Percentiles rank a stretch among this genome's conserved stretches.
These are phyloP conservation scores for Cyberlindnera xylosilytica DNA, from an alignment of 805 yeast species.

Conservation along the genomic window DNA sequence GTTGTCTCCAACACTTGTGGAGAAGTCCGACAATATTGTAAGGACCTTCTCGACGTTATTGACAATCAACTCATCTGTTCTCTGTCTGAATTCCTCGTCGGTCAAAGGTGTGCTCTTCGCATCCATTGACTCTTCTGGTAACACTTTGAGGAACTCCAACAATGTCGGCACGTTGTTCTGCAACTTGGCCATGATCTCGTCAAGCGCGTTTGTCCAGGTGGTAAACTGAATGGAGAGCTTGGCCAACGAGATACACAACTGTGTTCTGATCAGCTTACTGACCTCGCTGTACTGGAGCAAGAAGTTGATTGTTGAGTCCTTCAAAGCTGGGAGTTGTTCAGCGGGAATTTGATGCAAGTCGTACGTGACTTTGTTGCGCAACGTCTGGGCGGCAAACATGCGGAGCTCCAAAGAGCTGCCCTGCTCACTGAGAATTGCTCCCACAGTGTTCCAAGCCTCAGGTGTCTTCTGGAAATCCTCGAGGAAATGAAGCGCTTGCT, in stretches of 20 bases:
- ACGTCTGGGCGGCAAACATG: conserved; percentile 88
- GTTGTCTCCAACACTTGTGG: conserved; percentile 31
- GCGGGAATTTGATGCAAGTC: conserved; percentile 77
- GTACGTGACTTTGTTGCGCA: conserved; percentile 78
- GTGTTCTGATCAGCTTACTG: conserved; percentile 69
- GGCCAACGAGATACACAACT: conserved; percentile 77
- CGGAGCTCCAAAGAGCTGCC: conserved; percentile 49
- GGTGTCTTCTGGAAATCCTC: conserved; percentile 81
- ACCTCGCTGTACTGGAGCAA: conserved; percentile 44
- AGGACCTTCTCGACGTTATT: conserved; percentile 69
- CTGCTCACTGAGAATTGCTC: conserved; percentile 44
- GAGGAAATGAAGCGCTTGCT: conserved; percentile 50
- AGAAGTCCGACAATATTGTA: conserved; percentile 53
- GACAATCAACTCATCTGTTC: conserved; percentile 62
- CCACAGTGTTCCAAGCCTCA: conserved; percentile 76
- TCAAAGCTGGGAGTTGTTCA: conserved; percentile 55
- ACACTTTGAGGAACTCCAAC: conserved; percentile 75
- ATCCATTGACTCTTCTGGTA: conserved; percentile 89
- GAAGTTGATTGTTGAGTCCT: conserved; percentile 61
- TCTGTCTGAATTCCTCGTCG: conserved; percentile 69
- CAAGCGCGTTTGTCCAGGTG: conserved; percentile 68
- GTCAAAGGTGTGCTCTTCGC: conserved; percentile 73
- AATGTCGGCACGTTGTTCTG: conserved; percentile 43
- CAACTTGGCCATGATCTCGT: conserved; percentile 57
- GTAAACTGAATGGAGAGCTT: conserved; percentile 76